phyloP scores from a whole-genome alignment of 768 basidiomycete species.

The Crucibulum laeve region DNA sequence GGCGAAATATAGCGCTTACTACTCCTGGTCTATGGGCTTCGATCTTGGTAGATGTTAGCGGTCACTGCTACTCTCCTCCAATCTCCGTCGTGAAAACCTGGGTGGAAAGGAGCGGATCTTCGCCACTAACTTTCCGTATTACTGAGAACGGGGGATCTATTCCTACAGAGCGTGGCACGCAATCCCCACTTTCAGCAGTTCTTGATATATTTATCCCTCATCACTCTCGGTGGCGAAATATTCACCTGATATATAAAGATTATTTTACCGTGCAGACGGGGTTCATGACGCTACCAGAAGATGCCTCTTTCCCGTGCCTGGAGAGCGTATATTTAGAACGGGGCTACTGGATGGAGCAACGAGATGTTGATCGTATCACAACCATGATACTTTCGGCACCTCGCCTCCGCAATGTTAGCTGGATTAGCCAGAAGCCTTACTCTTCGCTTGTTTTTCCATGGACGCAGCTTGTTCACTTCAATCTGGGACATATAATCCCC shows the following conservation, averaged over 20 bases:
- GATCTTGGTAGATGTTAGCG: conserved; percentile 10
- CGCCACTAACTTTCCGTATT: conserved; percentile 20
- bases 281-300: conserved; percentile 9
- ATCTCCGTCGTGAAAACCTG: conserved; percentile 15
- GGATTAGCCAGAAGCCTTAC: conserved; percentile 14
- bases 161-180: conserved; percentile 8
- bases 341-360: conserved; percentile 14
- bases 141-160: conserved; percentile 1
- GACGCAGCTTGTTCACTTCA: conserved; percentile 19
- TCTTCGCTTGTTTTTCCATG: conserved; percentile 18
- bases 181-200: conserved; percentile 11
- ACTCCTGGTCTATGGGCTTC: conserved; percentile 16
- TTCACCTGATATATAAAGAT: conserved; percentile 17
- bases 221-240: conserved; percentile 18
- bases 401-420: conserved; percentile 16
- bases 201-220: conserved; percentile 20
- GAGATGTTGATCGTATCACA: conserved; percentile 11
- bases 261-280: conserved; percentile 14
- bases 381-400: conserved; percentile 18
- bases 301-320: conserved; percentile 14
- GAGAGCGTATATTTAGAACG: conserved; percentile 19
- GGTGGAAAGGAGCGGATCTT: conserved; percentile 19
- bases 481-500: conserved; percentile 15
- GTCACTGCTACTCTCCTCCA: conserved; percentile 6
- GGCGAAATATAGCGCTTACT: conserved; percentile 9